Base-by-base conservation (phyloP, 2,329 filamentous ascomycete genomes). In the Exophiala aquamarina region DNA sequence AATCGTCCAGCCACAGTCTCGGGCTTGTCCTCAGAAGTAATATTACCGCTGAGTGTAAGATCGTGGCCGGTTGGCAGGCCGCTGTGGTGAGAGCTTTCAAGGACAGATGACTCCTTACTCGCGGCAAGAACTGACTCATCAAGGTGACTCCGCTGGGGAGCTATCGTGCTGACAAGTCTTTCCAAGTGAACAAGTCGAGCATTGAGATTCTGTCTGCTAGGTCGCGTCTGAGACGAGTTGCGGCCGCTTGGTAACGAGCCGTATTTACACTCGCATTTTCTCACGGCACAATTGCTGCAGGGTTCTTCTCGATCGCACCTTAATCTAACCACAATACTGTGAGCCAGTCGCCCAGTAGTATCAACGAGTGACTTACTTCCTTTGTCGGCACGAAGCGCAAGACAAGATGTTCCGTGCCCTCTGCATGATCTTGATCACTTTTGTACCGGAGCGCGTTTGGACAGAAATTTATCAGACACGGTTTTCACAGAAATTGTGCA, bases 241-340 rank as follows among this genome's bases (percentile, higher is more conserved):
- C 14, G 26, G 13, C 32, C 18, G 8, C 14, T 11, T 35, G 32
- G 18, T 7, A 11, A 11, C 18, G 32, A 9, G 7, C 19, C 9
- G n/a, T 41, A 41, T 2, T 26, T 23, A 23, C 38, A 41, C 26
- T 6, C 3, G 4, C 26, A 19, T 19, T 41, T 41, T n/a, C 38
- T 23, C 4, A 23, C 8, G 3, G 29, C 5, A 29, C 38, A 41
- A 18, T 41, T 41, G 38, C 38, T 31, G 38, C 38, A 41, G 26
- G 38, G 38, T 13, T 41, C 9, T 3, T 4, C 29, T n/a, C 38
- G 38, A 29, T 41, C 38, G 17, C 38, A 41, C 14, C 17, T 41
- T 14, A 41, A 31, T 15, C 38, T 41, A 28, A 14, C n/a, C n/a
- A 9, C 28, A 31, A 9, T 9, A n/a, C n/a, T n/a, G n/a, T 31